phyloP scores from a whole-genome alignment of 2,329 filamentous ascomycete genomes.

The Xylariaceae sp. region DNA sequence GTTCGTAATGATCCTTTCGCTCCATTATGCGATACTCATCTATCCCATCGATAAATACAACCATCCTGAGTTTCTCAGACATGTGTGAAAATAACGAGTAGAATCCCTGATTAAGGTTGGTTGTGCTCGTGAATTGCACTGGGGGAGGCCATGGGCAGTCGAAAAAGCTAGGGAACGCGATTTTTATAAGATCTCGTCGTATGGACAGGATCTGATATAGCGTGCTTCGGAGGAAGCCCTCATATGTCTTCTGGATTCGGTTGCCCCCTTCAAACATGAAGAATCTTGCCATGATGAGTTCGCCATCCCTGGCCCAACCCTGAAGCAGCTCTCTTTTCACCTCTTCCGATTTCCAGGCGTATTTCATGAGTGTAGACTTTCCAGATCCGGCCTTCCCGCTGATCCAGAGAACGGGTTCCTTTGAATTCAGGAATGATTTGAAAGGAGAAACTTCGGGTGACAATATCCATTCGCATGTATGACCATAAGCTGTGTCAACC shows the following conservation, averaged over 20 bases:
- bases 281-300: slow-evolving; percentile 43
- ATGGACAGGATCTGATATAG: slow-evolving; percentile 44
- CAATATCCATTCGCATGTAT: slow-evolving; percentile 54
- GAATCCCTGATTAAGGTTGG: slow-evolving; percentile 39
- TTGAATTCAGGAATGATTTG: slow-evolving; percentile 29
- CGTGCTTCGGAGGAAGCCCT: slow-evolving; percentile 47
- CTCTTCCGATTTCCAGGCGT: slow-evolving; percentile 40
- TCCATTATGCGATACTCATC: slow-evolving; percentile 43
- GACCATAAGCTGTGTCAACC: slow-evolving; percentile 46
- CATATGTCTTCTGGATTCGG: slow-evolving; percentile 46
- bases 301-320: slow-evolving; percentile 43
- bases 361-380: slow-evolving; percentile 56
- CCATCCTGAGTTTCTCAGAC: slow-evolving; percentile 36
- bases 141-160: slow-evolving; percentile 40
- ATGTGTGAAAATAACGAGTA: slow-evolving; percentile 41
- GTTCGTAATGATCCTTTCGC: slow-evolving; percentile 41
- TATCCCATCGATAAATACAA: slow-evolving; percentile 40
- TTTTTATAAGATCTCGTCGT: slow-evolving; percentile 39
- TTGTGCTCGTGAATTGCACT: slow-evolving; percentile 38
- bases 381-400: slow-evolving; percentile 53
- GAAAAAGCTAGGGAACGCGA: slow-evolving; percentile 41
- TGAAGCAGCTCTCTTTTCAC: slow-evolving; percentile 37
- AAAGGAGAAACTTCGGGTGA: slow-evolving; percentile 34
- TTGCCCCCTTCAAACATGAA: slow-evolving; percentile 51
- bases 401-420: slow-evolving; percentile 44